Evolutionary conservation across 371 early-diverging fungal genomes (phyloP), one percentile per base, ranked within the genome.

Genomic region (Catenaria anguillulae): DNA sequence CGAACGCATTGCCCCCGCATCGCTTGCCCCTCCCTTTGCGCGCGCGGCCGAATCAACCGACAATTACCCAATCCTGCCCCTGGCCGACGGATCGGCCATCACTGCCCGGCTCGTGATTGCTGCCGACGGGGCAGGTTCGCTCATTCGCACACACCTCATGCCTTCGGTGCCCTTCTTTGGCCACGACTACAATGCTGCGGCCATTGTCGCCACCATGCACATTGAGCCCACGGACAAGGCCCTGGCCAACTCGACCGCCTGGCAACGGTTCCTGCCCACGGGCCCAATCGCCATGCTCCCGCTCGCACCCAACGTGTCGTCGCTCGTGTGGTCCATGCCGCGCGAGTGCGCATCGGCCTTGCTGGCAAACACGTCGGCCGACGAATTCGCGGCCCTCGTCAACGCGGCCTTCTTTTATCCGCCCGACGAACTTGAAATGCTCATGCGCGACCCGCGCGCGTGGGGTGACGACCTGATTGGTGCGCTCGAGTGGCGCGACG

Each of bases 261-360:
- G 85, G 82, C 96, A 97, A 72, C 75, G 93, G 60, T 97, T 97
- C 68, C 75, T 97, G 55, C 96, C 96, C 0, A 84, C 88, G 0
- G 97, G 97, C 0, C 92, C 96, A 0, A 79, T 97, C 55, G 96
- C 96, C 0, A 62, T 37, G 70, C 63, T 17, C 55, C 58, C 43
- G 68, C 71, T 84, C 23, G 71, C 73, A 0, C 67, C 63, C 36
- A 67, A 65, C 10, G 65, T 68, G 61, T 82, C 88, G 40, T 90
- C 92, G 33, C 73, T 97, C 68, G 94, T 97, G 0, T 97, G 97
- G 97, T 88, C 94, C 1, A 75, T 85, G 5, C 75, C 81, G 15
- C 79, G 84, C 0, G 71, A 75, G 8, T 70, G 83, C 52, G 86
- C 89, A 4, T 71, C 75, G 52, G 72, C 79, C 23, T 67, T 93